Evolutionary conservation across 192 early-diverging fungal species (phyloP), one percentile per base, ranked within the genome.

Genomic region (Dimargaris verticillata): DNA sequence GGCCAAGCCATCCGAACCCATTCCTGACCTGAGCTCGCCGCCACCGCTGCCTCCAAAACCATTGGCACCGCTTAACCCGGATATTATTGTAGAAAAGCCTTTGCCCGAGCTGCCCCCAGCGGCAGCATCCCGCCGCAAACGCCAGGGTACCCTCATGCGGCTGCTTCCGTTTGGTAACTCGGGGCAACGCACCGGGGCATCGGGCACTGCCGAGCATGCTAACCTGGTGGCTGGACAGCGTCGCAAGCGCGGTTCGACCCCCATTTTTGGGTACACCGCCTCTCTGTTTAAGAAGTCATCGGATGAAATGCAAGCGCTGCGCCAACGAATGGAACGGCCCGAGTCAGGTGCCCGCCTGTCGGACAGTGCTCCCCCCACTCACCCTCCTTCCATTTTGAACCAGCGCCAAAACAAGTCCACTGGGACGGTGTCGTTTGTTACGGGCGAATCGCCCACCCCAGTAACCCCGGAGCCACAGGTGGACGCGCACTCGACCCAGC

Each of bases 91-190:
- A n/a, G n/a, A n/a, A n/a, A n/a, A n/a, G n/a, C n/a, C n/a, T n/a
- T n/a, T n/a, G n/a, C n/a, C n/a, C n/a, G n/a, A n/a, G n/a, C n/a
- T n/a, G n/a, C n/a, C n/a, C n/a, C n/a, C n/a, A n/a, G n/a, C n/a
- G n/a, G n/a, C n/a, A n/a, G n/a, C n/a, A n/a, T n/a, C n/a, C n/a
- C n/a, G n/a, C 47, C 47, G 47, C 14, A 58, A 58, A 14, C 55
- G 55, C 11, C 55, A 29, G 29, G 28, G 17, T 22, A 38, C 29
- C 22, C n/a, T 58, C 17, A 58, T 58, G 55, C 55, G 55, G 28
- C 41, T 58, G 18, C 12, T 58, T 13, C 55, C 55, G 3, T 58
- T 58, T 38, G 22, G 28, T 18, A 58, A 33, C 41, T 18, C 12
- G 29, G 17, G 29, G 29, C 26, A 48, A 17, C 17, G 47, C 18